phyloP scores from a whole-genome alignment of 1,284 basidiomycete species.

The Pseudozyma sp. region DNA sequence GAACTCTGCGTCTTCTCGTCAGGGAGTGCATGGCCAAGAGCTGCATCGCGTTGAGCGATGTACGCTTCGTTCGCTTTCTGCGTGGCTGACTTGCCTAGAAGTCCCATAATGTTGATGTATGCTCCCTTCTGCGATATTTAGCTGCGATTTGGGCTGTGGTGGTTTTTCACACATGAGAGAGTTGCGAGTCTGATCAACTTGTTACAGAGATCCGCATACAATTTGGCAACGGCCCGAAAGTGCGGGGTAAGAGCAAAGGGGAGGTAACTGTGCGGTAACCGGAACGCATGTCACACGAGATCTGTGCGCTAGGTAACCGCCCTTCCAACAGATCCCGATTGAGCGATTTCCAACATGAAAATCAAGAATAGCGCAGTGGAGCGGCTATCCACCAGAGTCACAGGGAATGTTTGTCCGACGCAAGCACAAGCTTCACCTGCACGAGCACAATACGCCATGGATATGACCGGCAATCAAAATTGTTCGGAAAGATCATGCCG shows the following conservation, averaged over 20 bases:
- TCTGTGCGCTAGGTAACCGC: not conserved
- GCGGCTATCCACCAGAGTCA: not conserved
- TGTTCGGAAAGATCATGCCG: no score
- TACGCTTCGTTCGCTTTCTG: conserved; percentile 32
- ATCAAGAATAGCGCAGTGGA: not conserved
- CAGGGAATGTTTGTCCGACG: no score
- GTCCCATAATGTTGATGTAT: conserved; percentile 14
- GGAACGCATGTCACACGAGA: conserved; percentile 9
- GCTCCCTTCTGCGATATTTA: not conserved
- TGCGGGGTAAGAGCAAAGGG: no score
- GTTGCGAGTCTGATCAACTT: not conserved
- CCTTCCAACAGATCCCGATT: not conserved
- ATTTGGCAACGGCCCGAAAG: not conserved
- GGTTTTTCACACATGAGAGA: not conserved
- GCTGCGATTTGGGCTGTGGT: no score
- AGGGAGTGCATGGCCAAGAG: conserved; percentile 15
- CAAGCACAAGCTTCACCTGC: no score
- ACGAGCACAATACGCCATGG: no score
- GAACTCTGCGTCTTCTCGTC: conserved; percentile 7
- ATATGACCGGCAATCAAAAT: no score
- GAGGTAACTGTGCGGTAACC: no score
- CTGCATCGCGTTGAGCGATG: conserved; percentile 23
- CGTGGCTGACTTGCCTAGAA: conserved; percentile 18
- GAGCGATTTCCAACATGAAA: not conserved
- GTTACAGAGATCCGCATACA: no score